Conservation (phyloP, 1,284 basidiomycete species). For the Ganoderma leucocontextum region DNA sequence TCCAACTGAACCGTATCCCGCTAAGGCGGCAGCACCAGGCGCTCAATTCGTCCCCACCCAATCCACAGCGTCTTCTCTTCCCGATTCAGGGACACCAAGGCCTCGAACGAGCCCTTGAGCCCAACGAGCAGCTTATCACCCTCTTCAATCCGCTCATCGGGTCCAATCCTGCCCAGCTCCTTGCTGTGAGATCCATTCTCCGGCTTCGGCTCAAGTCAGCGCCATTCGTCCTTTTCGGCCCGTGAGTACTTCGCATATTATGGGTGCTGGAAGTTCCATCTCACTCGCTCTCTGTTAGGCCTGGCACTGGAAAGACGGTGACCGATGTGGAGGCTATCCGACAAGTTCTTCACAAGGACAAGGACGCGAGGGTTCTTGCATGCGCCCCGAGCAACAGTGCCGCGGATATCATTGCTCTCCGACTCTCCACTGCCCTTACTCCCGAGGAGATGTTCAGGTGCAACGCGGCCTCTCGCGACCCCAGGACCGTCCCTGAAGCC, state of each 20-base stretch:
- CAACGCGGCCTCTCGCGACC: slow-evolving; percentile 66
- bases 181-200: slow-evolving; percentile 62
- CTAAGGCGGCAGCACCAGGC: slow-evolving; percentile 66
- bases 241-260: slow-evolving; percentile 53
- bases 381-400: slow-evolving; percentile 73
- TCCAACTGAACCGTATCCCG: slow-evolving; percentile 63
- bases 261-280: background rate
- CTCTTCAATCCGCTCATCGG: slow-evolving; percentile 54
- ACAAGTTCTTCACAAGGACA: slow-evolving; percentile 57
- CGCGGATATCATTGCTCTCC: slow-evolving; percentile 65
- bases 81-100: slow-evolving; percentile 45
- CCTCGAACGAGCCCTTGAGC: slow-evolving; percentile 23
- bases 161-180: slow-evolving; percentile 58
- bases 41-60: slow-evolving; percentile 50
- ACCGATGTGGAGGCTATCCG: slow-evolving; percentile 71
- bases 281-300: slow-evolving; percentile 44
- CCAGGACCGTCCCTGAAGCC: slow-evolving; percentile 51
- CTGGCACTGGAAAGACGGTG: slow-evolving; percentile 75
- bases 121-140: slow-evolving; percentile 30
- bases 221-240: slow-evolving; percentile 72
- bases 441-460: slow-evolving; percentile 61
- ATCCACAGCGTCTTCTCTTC: slow-evolving; percentile 49
- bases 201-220: slow-evolving; percentile 52
- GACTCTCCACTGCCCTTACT: slow-evolving; percentile 49
- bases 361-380: slow-evolving; percentile 59